These are phyloP conservation scores for Puccinia horiana DNA, from an alignment of 1,284 basidiomycete species.

Conservation along the genomic window DNA sequence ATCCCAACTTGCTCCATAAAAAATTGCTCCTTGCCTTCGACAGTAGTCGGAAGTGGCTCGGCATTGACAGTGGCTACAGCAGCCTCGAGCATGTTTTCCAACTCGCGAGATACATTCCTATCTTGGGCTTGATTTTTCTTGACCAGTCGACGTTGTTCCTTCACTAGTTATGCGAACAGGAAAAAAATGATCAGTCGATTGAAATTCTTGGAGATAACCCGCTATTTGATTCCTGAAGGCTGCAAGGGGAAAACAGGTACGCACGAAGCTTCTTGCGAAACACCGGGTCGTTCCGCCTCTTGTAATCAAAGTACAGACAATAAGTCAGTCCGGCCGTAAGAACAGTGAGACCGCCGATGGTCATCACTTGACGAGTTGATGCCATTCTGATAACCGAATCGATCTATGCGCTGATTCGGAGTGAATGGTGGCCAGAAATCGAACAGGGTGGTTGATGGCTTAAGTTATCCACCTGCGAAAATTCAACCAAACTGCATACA, in stretches of 20 bases:
- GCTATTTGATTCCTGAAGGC: too few relatives aligned
- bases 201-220: background rate
- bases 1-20: slow-evolving; percentile 58
- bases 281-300: slow-evolving; percentile 55
- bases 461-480: too few relatives aligned
- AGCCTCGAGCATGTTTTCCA: slow-evolving; percentile 34
- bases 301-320: slow-evolving; percentile 57
- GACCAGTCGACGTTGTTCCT: slow-evolving; percentile 39
- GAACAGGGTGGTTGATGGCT: too few relatives aligned
- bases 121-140: slow-evolving; percentile 39
- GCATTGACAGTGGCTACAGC: slow-evolving; percentile 38
- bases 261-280: slow-evolving; percentile 58
- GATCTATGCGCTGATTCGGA: background rate
- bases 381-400: slow-evolving; percentile 13
- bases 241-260: slow-evolving; percentile 49
- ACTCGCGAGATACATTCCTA: slow-evolving; percentile 27
- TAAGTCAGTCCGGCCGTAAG: slow-evolving; percentile 43
- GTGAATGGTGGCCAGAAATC: too few relatives aligned
- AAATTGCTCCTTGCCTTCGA: slow-evolving; percentile 50
- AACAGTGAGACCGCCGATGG: slow-evolving; percentile 41
- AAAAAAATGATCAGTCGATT: background rate
- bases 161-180: background rate
- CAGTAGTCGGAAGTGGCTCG: slow-evolving; percentile 36
- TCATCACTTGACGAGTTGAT: slow-evolving; percentile 38
- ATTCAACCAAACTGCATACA: too few relatives aligned